Evolutionary conservation across 257 asterid species (phyloP), one percentile per base, ranked within the genome.

Genomic region (Solanum habrochaites): DNA sequence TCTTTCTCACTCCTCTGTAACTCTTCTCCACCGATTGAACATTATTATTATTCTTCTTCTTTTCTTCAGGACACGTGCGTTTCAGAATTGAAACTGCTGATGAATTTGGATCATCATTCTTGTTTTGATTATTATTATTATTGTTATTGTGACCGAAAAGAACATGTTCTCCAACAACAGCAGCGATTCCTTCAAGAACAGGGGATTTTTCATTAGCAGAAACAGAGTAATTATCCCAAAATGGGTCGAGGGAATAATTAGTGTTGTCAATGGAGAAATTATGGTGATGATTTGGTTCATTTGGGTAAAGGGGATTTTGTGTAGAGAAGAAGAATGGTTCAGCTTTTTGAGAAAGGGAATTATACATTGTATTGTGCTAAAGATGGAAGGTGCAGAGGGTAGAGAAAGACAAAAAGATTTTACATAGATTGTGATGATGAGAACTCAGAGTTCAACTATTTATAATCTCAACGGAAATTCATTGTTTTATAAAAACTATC

Each of bases 161-260:
- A 62, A 95, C 90, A 56, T 85, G 94, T 66, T 93, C 97, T 2
- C 98, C 98, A 31, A 95, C 98, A 32, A 95, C 92, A 20, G 98
- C 98, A 23, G 93, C 98, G 6, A 95, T 94, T 10, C 98, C 98
- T 88, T 95, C 98, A 8, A 95, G 98, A 82, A 88, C 93, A 18
- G 90, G 87, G 52, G 83, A 52, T 49, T 49, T 52, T 39, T 42
- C 49, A 13, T 47, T 5, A 0, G 35, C n/a, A 21, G 90, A 89
- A 52, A 80, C 80, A 35, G 89, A 71, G 21, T 31, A 84, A 3
- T 62, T 62, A 62, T 69, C 75, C 75, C 40, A 69, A 60, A 64
- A 12, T 73, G 86, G 83, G 18, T 67, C 74, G 4, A 15, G 67
- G 23, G 8, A 40, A 13, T 5, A 40, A 11, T 5, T 64, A 20